Percentiles rank a stretch among this genome's conserved stretches.
These are phyloP conservation scores for Mitragyna speciosa DNA, from an alignment of 257 asterid species.

Conservation along the genomic window DNA sequence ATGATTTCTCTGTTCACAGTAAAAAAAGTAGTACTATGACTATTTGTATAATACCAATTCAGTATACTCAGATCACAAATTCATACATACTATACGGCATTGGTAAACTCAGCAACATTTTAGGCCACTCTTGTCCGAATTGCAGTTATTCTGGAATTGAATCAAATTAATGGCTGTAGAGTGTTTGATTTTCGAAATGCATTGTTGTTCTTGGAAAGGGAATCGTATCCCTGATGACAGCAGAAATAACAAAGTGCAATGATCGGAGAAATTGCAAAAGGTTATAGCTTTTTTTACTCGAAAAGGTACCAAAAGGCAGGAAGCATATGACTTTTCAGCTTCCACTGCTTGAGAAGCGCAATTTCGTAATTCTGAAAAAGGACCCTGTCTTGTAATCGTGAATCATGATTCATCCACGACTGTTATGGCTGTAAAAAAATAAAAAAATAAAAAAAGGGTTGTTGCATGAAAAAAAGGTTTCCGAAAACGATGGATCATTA, in stretches of 20 bases:
- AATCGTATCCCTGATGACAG: background rate
- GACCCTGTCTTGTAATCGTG: background rate
- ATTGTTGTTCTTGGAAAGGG: background rate
- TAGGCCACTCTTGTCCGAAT: background rate
- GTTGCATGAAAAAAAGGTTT: background rate
- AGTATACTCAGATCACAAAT: too few species aligned
- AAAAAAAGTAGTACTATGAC: constrained; percentile 3
- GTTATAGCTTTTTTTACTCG: constrained; percentile 1
- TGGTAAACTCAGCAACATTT: background rate
- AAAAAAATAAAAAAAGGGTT: constrained; percentile 9
- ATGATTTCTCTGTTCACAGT: constrained; percentile 69
- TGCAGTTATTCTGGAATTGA: background rate
- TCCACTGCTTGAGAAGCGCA: constrained; percentile 38
- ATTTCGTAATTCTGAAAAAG: constrained; percentile 18
- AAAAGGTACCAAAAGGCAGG: constrained; percentile 16
- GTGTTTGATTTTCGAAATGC: background rate
- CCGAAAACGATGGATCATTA: constrained; percentile 22
- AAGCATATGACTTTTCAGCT: constrained; percentile 14
- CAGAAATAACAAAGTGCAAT: background rate
- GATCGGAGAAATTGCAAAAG: constrained; percentile 1
- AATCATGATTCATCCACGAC: background rate
- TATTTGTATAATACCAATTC: background rate
- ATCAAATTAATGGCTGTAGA: background rate
- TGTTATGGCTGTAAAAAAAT: constrained; percentile 16
- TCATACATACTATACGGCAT: too few species aligned